Evolutionary conservation across 2,329 filamentous ascomycete species (phyloP).

Genomic region (Colletotrichum sojae): DNA sequence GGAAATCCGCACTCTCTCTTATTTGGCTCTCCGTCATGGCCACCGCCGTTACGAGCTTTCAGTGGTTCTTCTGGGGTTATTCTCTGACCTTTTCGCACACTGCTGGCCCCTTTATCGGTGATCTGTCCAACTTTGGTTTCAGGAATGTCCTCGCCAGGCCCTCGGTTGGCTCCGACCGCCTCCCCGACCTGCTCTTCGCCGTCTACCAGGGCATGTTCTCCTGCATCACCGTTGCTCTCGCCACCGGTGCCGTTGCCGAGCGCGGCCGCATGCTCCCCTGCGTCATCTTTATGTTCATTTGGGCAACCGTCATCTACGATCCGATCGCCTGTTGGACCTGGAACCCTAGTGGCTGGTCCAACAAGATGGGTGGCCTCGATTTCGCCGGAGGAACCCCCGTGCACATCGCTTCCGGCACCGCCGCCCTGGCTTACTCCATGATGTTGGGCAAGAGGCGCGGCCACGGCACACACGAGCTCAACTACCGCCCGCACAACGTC

Average conservation of each 20-base stretch:
- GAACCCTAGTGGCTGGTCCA: conserved; percentile 87
- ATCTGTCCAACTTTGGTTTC: conserved; percentile 85
- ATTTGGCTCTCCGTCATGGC: conserved; percentile 95
- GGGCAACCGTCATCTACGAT: conserved; percentile 91
- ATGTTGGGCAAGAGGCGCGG: conserved; percentile 90
- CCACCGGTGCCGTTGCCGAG: conserved; percentile 88
- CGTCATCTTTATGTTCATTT: conserved; percentile 93
- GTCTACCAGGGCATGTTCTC: conserved; percentile 93
- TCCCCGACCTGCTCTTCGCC: conserved; percentile 88
- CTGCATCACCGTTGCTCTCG: conserved; percentile 86
- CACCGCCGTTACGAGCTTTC: conserved; percentile 85
- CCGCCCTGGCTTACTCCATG: conserved; percentile 90
- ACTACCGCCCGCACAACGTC: conserved; percentile 93
- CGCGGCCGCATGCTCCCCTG: conserved; percentile 90
- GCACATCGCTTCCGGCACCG: conserved; percentile 86
- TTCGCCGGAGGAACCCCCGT: conserved; percentile 93
- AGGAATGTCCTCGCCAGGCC: conserved; percentile 81
- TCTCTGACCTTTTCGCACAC: conserved; percentile 86
- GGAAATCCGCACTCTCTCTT: conserved; percentile 90
- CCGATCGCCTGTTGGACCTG: conserved; percentile 96
- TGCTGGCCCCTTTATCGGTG: conserved; percentile 82
- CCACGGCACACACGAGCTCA: conserved; percentile 88
- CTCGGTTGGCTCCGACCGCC: conserved; percentile 78
- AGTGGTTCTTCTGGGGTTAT: conserved; percentile 97
- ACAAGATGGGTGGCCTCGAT: conserved; percentile 84